phyloP scores from a whole-genome alignment of 768 basidiomycete genomes.

The Kwoniella dendrophila region DNA sequence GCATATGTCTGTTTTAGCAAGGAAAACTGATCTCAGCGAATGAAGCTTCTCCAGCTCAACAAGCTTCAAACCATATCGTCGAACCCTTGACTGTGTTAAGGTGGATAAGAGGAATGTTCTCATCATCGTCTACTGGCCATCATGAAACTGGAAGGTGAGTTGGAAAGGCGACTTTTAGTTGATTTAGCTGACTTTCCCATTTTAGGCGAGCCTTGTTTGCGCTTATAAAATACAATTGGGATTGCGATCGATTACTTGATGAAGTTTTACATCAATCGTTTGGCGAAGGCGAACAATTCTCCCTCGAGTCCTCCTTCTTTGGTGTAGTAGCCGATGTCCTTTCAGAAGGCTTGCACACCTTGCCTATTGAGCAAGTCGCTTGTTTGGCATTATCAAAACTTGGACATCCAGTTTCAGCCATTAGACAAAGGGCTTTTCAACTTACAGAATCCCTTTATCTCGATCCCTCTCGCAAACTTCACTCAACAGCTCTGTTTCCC shows the following conservation, averaged over 20 bases:
- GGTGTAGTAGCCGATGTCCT: slow-evolving; percentile 75
- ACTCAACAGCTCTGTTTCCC: slow-evolving; percentile 74
- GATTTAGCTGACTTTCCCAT: slow-evolving; percentile 47
- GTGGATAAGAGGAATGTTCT: slow-evolving; percentile 55
- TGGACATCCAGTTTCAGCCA: slow-evolving; percentile 67
- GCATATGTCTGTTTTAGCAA: slow-evolving; percentile 60
- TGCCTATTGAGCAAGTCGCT: slow-evolving; percentile 74
- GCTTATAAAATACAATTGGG: slow-evolving; percentile 65
- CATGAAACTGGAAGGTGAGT: slow-evolving; percentile 42
- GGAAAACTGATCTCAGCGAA: slow-evolving; percentile 68
- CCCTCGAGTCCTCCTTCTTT: slow-evolving; percentile 64
- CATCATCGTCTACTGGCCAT: slow-evolving; percentile 31
- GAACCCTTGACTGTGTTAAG: slow-evolving; percentile 49
- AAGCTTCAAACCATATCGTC: slow-evolving; percentile 38
- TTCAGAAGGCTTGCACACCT: slow-evolving; percentile 61
- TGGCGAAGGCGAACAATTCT: slow-evolving; percentile 57
- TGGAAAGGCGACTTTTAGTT: not conserved
- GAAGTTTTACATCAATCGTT: slow-evolving; percentile 73
- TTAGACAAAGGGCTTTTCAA: slow-evolving; percentile 75
- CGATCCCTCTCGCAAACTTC: slow-evolving; percentile 57
- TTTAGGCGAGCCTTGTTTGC: slow-evolving; percentile 74
- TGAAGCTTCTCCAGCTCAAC: slow-evolving; percentile 39
- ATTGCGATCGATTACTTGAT: slow-evolving; percentile 64
- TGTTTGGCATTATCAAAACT: slow-evolving; percentile 83
- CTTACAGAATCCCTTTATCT: slow-evolving; percentile 55